Base-by-base conservation (phyloP, 1,284 basidiomycete genomes). In the Rhodotorula sp. region DNA sequence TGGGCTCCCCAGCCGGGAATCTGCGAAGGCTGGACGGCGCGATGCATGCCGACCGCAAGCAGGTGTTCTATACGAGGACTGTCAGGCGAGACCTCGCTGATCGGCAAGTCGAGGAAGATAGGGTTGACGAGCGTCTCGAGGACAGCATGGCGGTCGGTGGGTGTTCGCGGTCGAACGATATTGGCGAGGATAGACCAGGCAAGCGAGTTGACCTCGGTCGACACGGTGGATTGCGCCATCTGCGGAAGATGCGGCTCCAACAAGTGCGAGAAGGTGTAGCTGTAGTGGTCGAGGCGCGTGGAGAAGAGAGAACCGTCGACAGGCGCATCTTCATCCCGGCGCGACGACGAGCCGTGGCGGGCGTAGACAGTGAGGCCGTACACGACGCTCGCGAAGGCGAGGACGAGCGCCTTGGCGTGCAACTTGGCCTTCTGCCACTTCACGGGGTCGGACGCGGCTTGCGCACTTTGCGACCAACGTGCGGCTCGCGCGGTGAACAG, bases 71-170 rank as follows among this genome's bases (percentile, higher is more conserved):
- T 54, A 28, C 22, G 28, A 31, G 46, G 52, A 7, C 51, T 47
- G 7, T 26, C 16, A 22, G 55, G 28, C 30, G 30, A 46, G 9
- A 57, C 31, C 34, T 16, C 31, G 8, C 52, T 46, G 31, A 31
- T 46, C 47, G 22, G n/a, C 22, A 51, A 57, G 47, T 72, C 62
- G 40, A 72, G 62, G 31, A 72, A 52, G 22, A 53, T 34, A 11
- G 65, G 51, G 57, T 72, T 72, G 62, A 72, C 46, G 59, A 72
- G 65, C 30, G 53, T 47, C 15, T 72, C 68, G 56, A 72, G 62
- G 5, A 16, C 28, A 3, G 65, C 65, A 10, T 26, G 15, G 9
- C 11, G n/a, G 31, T 62, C 59, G 26, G 16, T 10, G 0, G 26
- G 28, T 2, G 46, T 53, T 6, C 55, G 63, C 1, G 68, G 63